These are phyloP conservation scores for Zasmidium cellare DNA, from an alignment of 2,329 filamentous ascomycete species.

Conservation along the genomic window DNA sequence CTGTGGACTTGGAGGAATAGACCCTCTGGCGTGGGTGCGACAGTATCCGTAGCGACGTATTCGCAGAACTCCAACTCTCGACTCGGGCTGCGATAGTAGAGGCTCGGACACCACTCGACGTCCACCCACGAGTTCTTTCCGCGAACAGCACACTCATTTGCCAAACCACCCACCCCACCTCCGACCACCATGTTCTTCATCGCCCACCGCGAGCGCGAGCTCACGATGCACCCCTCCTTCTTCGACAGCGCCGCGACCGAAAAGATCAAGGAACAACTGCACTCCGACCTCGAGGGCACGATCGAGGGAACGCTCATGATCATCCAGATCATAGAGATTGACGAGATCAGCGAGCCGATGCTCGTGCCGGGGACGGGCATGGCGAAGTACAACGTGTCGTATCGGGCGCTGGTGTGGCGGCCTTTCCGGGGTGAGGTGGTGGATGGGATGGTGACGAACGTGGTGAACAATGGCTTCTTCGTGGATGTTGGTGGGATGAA, in stretches of 20 bases:
- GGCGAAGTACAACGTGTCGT: conserved; percentile 92
- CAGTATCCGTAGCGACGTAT: too few species aligned
- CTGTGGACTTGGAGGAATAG: too few species aligned
- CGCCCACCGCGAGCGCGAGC: conserved; percentile 91
- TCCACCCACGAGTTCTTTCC: not conserved
- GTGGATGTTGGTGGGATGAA: conserved; percentile 76
- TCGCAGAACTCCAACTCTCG: too few species aligned
- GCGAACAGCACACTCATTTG: not conserved
- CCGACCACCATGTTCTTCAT: conserved; percentile 83
- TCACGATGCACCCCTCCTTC: conserved; percentile 94
- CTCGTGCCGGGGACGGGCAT: conserved; percentile 89
- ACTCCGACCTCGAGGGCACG: conserved; percentile 91
- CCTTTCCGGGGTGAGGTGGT: conserved; percentile 98
- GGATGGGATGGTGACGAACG: conserved; percentile 87
- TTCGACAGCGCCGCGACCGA: conserved; percentile 93
- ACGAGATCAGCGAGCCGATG: conserved; percentile 82
- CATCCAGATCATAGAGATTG: conserved; percentile 95
- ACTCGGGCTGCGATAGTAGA: too few species aligned
- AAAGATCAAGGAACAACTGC: conserved; percentile 82
- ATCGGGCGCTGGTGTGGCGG: conserved; percentile 94
- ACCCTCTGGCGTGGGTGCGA: too few species aligned
- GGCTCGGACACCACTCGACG: too few species aligned
- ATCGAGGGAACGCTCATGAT: conserved; percentile 97
- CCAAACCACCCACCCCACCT: conserved; percentile 8
- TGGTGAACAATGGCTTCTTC: conserved; percentile 91